phyloP scores from a whole-genome alignment of 1,284 basidiomycete species.

The Trichosporon sp. region DNA sequence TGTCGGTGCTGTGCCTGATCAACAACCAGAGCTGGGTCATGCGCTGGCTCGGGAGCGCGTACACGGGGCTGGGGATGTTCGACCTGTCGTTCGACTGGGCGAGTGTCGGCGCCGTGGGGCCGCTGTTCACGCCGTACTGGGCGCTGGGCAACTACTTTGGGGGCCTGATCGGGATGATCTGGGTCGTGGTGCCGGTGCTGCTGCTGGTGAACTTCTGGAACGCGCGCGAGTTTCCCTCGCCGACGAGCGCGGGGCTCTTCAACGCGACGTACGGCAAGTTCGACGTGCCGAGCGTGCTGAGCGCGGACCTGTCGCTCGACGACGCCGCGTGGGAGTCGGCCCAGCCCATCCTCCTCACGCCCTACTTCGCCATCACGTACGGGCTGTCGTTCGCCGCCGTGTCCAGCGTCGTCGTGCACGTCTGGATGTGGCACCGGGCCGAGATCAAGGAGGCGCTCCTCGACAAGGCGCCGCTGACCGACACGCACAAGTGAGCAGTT shows the following conservation, averaged over 20 bases:
- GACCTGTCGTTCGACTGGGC: constrained; percentile 55
- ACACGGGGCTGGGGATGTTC: constrained; percentile 53
- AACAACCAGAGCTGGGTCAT: constrained; percentile 50
- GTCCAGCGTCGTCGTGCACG: constrained; percentile 53
- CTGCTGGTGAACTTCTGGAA: constrained; percentile 53
- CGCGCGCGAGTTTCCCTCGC: constrained; percentile 47
- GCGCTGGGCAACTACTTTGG: constrained; percentile 51
- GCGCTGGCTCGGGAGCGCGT: constrained; percentile 52
- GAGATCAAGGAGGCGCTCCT: constrained; percentile 52
- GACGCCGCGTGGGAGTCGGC: constrained; percentile 46
- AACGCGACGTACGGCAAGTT: constrained; percentile 44
- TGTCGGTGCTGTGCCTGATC: constrained; percentile 52
- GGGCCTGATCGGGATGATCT: constrained; percentile 50
- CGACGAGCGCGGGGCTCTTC: constrained; percentile 46
- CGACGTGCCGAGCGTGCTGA: constrained; percentile 48
- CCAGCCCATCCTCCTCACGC: constrained; percentile 52
- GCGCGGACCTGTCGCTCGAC: constrained; percentile 51
- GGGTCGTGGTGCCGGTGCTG: constrained; percentile 52
- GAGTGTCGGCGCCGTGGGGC: constrained; percentile 50
- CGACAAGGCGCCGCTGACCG: constrained; percentile 38
- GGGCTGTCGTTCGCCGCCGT: constrained; percentile 53
- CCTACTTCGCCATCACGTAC: constrained; percentile 52
- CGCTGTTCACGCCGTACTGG: constrained; percentile 55
- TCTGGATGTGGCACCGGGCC: constrained; percentile 53
- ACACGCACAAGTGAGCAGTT: constrained; percentile 45